These are phyloP conservation scores for Lyophyllum decastes DNA, from an alignment of 768 basidiomycete species.

Conservation along the genomic window DNA sequence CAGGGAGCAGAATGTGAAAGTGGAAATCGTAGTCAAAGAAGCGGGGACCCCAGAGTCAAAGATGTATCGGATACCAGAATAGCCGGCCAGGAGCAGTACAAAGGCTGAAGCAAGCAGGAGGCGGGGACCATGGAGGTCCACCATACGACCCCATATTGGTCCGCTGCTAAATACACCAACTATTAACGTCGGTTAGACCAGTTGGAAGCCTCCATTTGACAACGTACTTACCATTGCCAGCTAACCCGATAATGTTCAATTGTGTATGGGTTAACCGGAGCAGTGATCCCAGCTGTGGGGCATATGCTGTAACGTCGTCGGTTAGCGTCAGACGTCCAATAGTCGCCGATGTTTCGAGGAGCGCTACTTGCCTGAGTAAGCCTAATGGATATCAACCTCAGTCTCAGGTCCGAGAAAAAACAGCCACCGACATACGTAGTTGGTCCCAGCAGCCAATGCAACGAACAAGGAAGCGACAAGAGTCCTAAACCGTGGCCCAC, in stretches of 20 bases:
- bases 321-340: not conserved
- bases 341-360: not conserved
- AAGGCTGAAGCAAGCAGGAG: slow-evolving; percentile 64
- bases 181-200: slow-evolving; percentile 21
- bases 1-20: slow-evolving; percentile 48
- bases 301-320: slow-evolving; percentile 57
- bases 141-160: slow-evolving; percentile 78
- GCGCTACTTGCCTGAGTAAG: slow-evolving; percentile 40
- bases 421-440: slow-evolving; percentile 56
- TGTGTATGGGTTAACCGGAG: slow-evolving; percentile 78
- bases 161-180: slow-evolving; percentile 80
- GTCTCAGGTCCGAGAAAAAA: not conserved
- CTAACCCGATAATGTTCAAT: slow-evolving; percentile 79
- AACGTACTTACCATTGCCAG: slow-evolving; percentile 57
- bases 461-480: slow-evolving; percentile 59
- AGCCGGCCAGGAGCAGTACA: slow-evolving; percentile 65
- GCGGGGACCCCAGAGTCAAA: not conserved
- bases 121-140: slow-evolving; percentile 75
- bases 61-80: slow-evolving; percentile 69
- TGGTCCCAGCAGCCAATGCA: slow-evolving; percentile 66
- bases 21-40: slow-evolving; percentile 52
- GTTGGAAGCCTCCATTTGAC: not conserved
- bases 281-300: slow-evolving; percentile 79
- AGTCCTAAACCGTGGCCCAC: slow-evolving; percentile 44
- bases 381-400: slow-evolving; percentile 23